These are phyloP conservation scores for Phoenix roebelenii DNA, from an alignment of 176 grass and related monocot species.

Conservation along the genomic window DNA sequence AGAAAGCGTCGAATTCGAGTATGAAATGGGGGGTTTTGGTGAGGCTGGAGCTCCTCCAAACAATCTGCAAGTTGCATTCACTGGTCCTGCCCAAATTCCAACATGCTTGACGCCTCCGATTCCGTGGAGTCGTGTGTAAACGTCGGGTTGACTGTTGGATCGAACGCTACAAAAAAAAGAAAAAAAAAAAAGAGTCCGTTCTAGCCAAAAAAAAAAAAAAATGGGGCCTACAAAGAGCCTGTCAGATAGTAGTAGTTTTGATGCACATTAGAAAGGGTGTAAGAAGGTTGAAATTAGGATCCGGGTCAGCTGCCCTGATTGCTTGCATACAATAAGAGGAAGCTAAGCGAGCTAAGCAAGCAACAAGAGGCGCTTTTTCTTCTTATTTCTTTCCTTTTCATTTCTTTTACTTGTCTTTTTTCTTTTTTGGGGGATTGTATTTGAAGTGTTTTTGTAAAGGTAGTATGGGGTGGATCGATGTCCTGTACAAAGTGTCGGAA, in stretches of 20 bases:
- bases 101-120: background rate
- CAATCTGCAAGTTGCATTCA: constrained; percentile 17
- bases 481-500: no score
- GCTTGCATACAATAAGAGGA: constrained; percentile 11
- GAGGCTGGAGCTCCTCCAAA: constrained; percentile 8
- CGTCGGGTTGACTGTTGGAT: no score
- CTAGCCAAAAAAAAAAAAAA: no score
- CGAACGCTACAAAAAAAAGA: no score
- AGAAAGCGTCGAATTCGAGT: constrained; percentile 20
- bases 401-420: no score
- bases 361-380: constrained; percentile 10
- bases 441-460: no score
- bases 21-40: constrained; percentile 21
- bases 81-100: background rate
- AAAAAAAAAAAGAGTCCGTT: no score
- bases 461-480: no score
- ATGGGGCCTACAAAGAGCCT: no score
- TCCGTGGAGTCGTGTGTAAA: background rate
- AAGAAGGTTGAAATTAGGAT: constrained; percentile 11
- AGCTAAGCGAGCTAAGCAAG: background rate
- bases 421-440: no score
- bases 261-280: constrained; percentile 7
- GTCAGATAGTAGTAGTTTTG: background rate
- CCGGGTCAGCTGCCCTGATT: constrained; percentile 20
- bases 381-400: constrained; percentile 14